phyloP scores from a whole-genome alignment of 2,329 filamentous ascomycete species.

The Fusarium newnesense region DNA sequence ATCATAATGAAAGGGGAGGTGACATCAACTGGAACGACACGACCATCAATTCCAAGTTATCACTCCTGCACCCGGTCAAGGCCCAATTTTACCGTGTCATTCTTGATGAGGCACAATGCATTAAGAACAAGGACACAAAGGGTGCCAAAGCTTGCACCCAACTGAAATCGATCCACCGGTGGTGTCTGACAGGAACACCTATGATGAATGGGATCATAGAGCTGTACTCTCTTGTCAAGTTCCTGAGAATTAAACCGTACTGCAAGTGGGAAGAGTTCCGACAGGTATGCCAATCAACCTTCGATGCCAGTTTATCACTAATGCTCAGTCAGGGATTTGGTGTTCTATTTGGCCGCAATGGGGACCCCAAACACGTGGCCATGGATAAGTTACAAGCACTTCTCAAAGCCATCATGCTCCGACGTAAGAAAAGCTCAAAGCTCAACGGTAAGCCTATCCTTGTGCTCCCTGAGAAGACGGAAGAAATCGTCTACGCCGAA shows the following conservation, averaged over 20 bases:
- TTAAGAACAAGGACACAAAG: conserved; percentile 81
- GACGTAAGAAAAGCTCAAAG: conserved; percentile 81
- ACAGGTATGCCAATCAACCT: conserved; percentile 50
- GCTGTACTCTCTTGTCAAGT: conserved; percentile 80
- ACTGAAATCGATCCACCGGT: conserved; percentile 76
- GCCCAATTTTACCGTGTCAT: conserved; percentile 83
- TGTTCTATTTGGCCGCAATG: conserved; percentile 49
- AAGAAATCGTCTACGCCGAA: conserved; percentile 79
- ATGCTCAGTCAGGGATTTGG: conserved; percentile 53
- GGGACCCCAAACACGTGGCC: conserved; percentile 67
- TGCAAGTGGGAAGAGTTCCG: conserved; percentile 71
- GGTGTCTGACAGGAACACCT: conserved; percentile 84
- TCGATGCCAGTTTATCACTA: neutral
- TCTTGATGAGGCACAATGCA: conserved; percentile 85
- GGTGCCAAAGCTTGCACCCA: conserved; percentile 74
- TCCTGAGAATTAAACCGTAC: conserved; percentile 82
- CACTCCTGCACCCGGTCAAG: conserved; percentile 67
- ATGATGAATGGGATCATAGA: conserved; percentile 90
- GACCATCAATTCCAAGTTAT: conserved; percentile 53
- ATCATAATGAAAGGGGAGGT: conserved; percentile 52
- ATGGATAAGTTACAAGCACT: conserved; percentile 80
- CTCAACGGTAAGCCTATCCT: conserved; percentile 86
- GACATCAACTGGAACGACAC: conserved; percentile 51
- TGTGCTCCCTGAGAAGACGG: conserved; percentile 77
- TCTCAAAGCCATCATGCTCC: conserved; percentile 82